These are phyloP conservation scores for Camelina neglecta DNA, from an alignment of 345 rosid species.

Conservation along the genomic window DNA sequence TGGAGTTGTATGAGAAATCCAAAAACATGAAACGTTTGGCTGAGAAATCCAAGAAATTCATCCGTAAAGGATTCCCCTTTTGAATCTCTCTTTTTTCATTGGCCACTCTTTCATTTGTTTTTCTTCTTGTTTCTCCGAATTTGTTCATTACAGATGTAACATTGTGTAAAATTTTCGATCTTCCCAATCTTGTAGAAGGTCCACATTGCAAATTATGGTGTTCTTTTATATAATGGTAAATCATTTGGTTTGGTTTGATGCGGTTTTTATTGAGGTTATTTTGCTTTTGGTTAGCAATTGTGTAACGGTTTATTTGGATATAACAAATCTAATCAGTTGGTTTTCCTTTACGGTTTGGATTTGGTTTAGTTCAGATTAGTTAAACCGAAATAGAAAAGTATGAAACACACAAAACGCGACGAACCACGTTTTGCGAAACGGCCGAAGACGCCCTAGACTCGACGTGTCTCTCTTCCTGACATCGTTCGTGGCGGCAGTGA, in stretches of 20 bases:
- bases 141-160: conserved; percentile 2
- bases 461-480: conserved; percentile 25
- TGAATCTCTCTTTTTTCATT: conserved; percentile 35
- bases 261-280: not conserved
- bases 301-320: too few relatives aligned
- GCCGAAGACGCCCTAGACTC: conserved; percentile 28
- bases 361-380: conserved; percentile 2
- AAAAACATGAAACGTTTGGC: conserved; percentile 71
- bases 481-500: conserved; percentile 32
- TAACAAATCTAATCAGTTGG: too few relatives aligned
- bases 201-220: not conserved
- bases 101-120: too few relatives aligned
- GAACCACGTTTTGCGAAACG: conserved; percentile 5
- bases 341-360: not conserved
- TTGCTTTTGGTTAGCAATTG: not conserved
- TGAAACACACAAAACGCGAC: not conserved
- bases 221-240: not conserved
- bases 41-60: conserved; percentile 53
- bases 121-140: not conserved
- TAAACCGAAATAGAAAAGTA: not conserved
- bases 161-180: conserved; percentile 3
- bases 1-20: conserved; percentile 55
- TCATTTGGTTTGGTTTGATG: not conserved
- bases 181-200: not conserved
- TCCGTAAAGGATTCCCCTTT: conserved; percentile 70